Evolutionary conservation across 2,329 filamentous ascomycete genomes (phyloP), one percentile per base, ranked within the genome.

Genomic region (Fusarium tricinctum): DNA sequence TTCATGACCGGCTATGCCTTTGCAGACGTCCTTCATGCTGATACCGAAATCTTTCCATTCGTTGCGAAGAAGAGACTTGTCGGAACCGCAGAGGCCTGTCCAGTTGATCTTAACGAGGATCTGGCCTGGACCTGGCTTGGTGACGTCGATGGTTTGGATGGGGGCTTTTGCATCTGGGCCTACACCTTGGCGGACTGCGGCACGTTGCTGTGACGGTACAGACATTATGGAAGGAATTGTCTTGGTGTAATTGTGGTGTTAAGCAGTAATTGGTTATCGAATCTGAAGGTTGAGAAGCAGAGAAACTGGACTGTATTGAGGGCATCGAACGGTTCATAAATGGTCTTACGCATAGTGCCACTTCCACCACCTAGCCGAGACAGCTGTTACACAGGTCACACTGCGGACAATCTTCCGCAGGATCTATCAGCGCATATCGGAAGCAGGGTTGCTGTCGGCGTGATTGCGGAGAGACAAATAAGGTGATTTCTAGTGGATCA

Each of bases 1-100:
- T 73, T 89, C 86, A 73, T 89, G 89, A 8, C 92, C 92, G 72
- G 93, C 93, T 46, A 97, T 70, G 0, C 72, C 72, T 2, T 60
- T 44, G 0, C 69, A 52, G 0, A 42, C 39, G 0, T 71, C 55
- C 40, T 65, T 51, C 72, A 74, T 74, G 17, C 42, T 58, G 4
- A 73, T 6, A 1, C 72, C 72, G 23, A 74, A 73, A 6, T 55
- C 61, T 1, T 48, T 59, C 72, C 72, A 74, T 10, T 74, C 71
- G 19, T 74, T 68, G 28, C 66, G 71, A 0, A 74, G n/a, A 4
- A 74, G 57, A 2, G 69, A 71, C 50, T 73, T 74, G 28, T 74
- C 73, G 1, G 72, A 74, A 7, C 65, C 73, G 7, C 73, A 74
- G 2, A 74, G 65, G 0, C 73, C 73, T 0, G 72, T 64, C 71